Base-by-base conservation (phyloP, 2,329 filamentous ascomycete species). In the Penicillium occitanis region DNA sequence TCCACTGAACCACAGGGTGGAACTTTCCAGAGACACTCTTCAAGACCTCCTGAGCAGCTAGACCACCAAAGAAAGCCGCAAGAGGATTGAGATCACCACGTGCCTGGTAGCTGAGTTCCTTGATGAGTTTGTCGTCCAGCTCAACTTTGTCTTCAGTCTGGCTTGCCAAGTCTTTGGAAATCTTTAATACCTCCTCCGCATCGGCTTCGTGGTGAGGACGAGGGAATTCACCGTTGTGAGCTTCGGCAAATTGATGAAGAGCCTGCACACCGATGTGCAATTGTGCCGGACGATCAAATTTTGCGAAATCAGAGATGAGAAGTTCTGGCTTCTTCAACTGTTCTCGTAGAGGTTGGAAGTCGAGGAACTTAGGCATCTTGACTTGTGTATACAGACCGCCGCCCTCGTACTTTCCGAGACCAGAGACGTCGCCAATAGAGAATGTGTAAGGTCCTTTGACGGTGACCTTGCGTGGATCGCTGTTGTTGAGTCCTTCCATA, bases 1-100 rank as follows among this genome's bases (percentile, higher is more conserved):
- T 86, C 88, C 91, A 98, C 78, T 99, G 95, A 71, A 91, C 86
- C 70, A 98, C 89, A n/a, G 95, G 95, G 73, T 92, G 88, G 82
- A 99, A 99, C 80, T 99, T 99, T 71, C 95, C 95, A 62, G 95
- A 99, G 6, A 99, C 92, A 19, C 94, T 92, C 81, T 99, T 99
- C 68, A 99, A 86, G 25, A 97, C 90, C 79, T 99, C 95, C 77
- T 99, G 95, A 1, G 95, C 95, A 30, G 92, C 87, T 71, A 97
- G 87, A 72, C 95, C 95, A 77, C 95, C 95, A 74, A 97, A 98
- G 80, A 97, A 91, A 19, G 95, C 94, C 28, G 93, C 92, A 86
- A 99, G 92, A 2, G 95, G 91, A 75, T 87, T 93, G 55, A 99
- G 82, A 73, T 99, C 94, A 75, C 95, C 95, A 37, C 86, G 88